Percentiles rank a stretch among this genome's conserved stretches.
These are phyloP conservation scores for Torulaspora globosa DNA, from an alignment of 1,139 yeast species.

Conservation along the genomic window DNA sequence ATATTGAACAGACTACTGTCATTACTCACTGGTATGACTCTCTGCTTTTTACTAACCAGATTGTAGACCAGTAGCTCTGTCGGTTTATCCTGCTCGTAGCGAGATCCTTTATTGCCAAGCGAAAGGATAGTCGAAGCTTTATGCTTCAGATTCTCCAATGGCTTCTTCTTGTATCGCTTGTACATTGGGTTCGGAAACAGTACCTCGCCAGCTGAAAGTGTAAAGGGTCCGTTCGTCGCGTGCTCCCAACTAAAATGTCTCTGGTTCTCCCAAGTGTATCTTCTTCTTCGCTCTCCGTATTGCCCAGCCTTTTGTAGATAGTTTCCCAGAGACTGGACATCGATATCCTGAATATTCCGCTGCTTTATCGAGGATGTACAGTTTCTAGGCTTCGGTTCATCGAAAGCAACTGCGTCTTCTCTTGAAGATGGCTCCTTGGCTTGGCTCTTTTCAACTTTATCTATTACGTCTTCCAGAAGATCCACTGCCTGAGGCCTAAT, in stretches of 20 bases:
- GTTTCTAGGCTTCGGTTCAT: background rate
- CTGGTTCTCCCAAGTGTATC: slow-evolving; percentile 19
- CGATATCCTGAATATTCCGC: slow-evolving; percentile 10
- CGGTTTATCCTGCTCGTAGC: slow-evolving; percentile 4
- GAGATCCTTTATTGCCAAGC: background rate
- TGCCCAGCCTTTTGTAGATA: slow-evolving; percentile 22
- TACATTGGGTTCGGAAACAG: slow-evolving; percentile 7
- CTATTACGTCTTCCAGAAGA: slow-evolving; percentile 12
- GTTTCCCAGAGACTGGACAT: slow-evolving; percentile 17
- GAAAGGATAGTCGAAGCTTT: background rate
- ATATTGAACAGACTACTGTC: slow-evolving; percentile 22
- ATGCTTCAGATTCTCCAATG: background rate
- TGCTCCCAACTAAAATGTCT: slow-evolving; percentile 25
- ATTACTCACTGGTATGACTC: slow-evolving; percentile 11
- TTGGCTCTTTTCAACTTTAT: slow-evolving; percentile 1
- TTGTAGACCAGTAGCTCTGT: slow-evolving; percentile 20
- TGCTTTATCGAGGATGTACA: background rate
- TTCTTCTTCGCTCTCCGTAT: slow-evolving; percentile 19
- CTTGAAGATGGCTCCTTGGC: background rate
- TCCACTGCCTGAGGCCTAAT: slow-evolving; percentile 17
- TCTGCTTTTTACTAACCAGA: slow-evolving; percentile 11
- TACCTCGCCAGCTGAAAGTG: slow-evolving; percentile 15
- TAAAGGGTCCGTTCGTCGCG: slow-evolving; percentile 1
- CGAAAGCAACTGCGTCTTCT: background rate
- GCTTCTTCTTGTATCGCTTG: background rate